Conservation (phyloP, 176 grass and related monocot genomes). For the Ampelocalamus luodianensis region DNA sequence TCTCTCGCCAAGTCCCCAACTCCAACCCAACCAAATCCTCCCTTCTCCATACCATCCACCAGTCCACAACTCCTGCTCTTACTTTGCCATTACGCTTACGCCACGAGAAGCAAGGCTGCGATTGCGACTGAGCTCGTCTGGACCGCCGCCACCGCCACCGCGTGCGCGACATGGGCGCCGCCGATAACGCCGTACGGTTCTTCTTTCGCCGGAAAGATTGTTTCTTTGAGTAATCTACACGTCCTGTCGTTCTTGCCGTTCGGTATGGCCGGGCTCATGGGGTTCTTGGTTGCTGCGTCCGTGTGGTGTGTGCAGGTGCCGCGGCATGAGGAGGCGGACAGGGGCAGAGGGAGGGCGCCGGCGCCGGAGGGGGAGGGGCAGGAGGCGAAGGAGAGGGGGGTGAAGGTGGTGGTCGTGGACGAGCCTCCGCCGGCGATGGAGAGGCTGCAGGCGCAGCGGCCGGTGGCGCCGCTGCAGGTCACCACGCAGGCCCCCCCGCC, state of each 20-base stretch:
- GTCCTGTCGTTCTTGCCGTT: background rate
- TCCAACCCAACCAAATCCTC: slow-evolving; percentile 28
- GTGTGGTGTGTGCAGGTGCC: slow-evolving; percentile 30
- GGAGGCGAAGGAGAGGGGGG: slow-evolving; percentile 28
- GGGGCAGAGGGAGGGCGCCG: background rate
- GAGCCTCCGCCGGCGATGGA: slow-evolving; percentile 39
- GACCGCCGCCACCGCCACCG: background rate
- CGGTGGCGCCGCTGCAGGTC: slow-evolving; percentile 74
- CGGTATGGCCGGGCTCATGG: background rate
- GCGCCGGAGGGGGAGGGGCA: slow-evolving; percentile 20
- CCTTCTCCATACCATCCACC: background rate
- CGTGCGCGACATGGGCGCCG: slow-evolving; percentile 49
- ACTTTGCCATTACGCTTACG: background rate
- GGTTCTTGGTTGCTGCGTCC: background rate
- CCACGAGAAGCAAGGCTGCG: background rate
- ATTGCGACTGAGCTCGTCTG: background rate
- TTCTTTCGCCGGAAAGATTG: background rate
- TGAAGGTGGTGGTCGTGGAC: slow-evolving; percentile 50
- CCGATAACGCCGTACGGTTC: slow-evolving; percentile 50
- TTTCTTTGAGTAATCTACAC: slow-evolving; percentile 8
- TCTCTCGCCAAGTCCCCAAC: background rate
- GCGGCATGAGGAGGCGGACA: slow-evolving; percentile 36
- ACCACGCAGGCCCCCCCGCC: slow-evolving; percentile 61
- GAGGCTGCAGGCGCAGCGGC: slow-evolving; percentile 71
- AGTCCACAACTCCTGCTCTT: background rate